phyloP scores from a whole-genome alignment of 352 stramenopile species.

The Phytophthora macrochlamydospora region DNA sequence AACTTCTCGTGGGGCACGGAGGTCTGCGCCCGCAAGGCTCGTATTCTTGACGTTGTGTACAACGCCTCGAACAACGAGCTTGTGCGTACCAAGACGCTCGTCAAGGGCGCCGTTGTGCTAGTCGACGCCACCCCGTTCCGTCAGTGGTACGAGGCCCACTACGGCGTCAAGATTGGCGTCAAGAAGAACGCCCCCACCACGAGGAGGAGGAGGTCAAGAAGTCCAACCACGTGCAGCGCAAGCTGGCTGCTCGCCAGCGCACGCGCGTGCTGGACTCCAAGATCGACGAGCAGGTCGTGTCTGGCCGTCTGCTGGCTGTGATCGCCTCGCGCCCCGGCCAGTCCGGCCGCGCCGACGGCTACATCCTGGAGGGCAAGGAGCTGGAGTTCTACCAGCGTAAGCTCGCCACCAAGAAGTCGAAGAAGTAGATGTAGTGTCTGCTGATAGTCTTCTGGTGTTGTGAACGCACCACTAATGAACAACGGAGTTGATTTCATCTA shows the following conservation, averaged over 20 bases:
- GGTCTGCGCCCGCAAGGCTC: constrained; percentile 97
- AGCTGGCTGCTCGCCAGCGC: constrained; percentile 94
- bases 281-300: constrained; percentile 97
- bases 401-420: constrained; percentile 99
- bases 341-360: constrained; percentile 97
- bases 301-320: constrained; percentile 96
- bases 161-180: constrained; percentile 92
- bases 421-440: constrained; percentile 80
- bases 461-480: constrained; percentile 36
- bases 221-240: constrained; percentile 93
- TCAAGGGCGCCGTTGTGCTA: constrained; percentile 98
- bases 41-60: constrained; percentile 99
- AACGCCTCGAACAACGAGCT: constrained; percentile 99
- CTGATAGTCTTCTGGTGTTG: constrained; percentile 15
- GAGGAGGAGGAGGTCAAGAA: constrained; percentile 92
- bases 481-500: constrained; percentile 57
- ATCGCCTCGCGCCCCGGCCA: constrained; percentile 98
- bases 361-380: constrained; percentile 99
- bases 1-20: constrained; percentile 99
- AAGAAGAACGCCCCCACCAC: constrained; percentile 88
- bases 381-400: constrained; percentile 99
- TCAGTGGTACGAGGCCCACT: constrained; percentile 99
- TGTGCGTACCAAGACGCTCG: constrained; percentile 99
- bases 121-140: constrained; percentile 99
- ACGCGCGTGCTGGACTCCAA: constrained; percentile 93